phyloP scores from a whole-genome alignment of 2,329 filamentous ascomycete genomes.

The Calonectria multiphialidica region DNA sequence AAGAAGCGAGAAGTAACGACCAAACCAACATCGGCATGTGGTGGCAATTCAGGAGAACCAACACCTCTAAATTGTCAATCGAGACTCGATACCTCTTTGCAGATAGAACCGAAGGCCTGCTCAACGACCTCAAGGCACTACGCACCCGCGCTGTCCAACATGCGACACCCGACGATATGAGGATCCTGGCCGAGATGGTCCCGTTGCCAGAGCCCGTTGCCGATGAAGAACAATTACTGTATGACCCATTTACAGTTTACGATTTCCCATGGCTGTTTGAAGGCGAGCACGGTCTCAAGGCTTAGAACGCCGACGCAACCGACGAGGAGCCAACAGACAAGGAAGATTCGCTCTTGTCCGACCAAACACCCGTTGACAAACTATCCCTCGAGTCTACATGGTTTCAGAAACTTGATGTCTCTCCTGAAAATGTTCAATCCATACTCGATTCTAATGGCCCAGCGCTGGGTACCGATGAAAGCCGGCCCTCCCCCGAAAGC shows the following conservation, averaged over 20 bases:
- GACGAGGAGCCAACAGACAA: not conserved
- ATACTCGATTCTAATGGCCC: not conserved
- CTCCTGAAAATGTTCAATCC: not conserved
- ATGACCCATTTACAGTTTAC: not conserved
- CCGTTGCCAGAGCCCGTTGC: not conserved
- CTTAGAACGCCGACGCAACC: constrained; percentile 1
- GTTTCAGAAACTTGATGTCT: not conserved
- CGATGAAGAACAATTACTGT: not conserved
- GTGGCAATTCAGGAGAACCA: constrained; percentile 12
- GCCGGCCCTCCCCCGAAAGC: not conserved
- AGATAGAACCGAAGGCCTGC: constrained; percentile 6
- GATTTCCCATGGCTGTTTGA: constrained; percentile 15
- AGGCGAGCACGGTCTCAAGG: not conserved
- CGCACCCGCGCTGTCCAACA: constrained; percentile 17
- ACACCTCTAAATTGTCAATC: constrained; percentile 33
- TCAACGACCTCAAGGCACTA: constrained; percentile 11
- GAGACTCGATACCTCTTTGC: constrained; percentile 26
- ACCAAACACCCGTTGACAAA: not conserved
- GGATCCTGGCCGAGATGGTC: constrained; percentile 5
- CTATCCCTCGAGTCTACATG: not conserved
- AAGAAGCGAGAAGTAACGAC: not conserved
- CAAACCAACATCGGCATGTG: constrained; percentile 10
- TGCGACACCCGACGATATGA: constrained; percentile 11
- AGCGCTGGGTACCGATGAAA: not conserved
- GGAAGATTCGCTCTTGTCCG: not conserved